These are phyloP conservation scores for Agrocybe chaxingu DNA, from an alignment of 768 basidiomycete species.

Conservation along the genomic window DNA sequence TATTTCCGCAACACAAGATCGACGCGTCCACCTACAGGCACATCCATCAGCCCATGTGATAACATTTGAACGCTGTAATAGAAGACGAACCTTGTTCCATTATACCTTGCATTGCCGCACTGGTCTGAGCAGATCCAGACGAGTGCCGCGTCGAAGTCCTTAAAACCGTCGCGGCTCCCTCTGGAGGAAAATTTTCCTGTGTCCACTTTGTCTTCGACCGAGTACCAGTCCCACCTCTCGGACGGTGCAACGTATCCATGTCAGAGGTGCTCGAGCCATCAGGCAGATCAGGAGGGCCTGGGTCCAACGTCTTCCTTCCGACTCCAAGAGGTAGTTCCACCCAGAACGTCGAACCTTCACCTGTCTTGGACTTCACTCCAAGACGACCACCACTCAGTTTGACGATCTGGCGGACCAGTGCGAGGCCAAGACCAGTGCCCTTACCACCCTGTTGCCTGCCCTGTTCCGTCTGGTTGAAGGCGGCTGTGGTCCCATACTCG, in stretches of 20 bases:
- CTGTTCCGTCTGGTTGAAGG: constrained; percentile 78
- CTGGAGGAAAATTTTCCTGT: constrained; percentile 21
- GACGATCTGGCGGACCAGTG: constrained; percentile 77
- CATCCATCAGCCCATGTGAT: no score
- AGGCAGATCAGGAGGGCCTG: constrained; percentile 18
- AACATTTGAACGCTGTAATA: not conserved
- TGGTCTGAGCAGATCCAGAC: constrained; percentile 24
- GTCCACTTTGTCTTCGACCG: not conserved
- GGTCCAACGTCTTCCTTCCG: constrained; percentile 46
- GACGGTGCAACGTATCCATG: constrained; percentile 20
- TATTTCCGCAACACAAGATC: constrained; percentile 47
- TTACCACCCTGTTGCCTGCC: constrained; percentile 72
- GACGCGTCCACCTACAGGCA: constrained; percentile 53
- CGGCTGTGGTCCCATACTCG: constrained; percentile 36
- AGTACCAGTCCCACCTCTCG: constrained; percentile 9
- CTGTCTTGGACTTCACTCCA: constrained; percentile 61
- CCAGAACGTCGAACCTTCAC: constrained; percentile 85
- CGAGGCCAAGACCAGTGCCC: constrained; percentile 72
- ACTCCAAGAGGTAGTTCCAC: constrained; percentile 79
- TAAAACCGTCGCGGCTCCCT: constrained; percentile 20
- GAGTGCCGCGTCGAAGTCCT: constrained; percentile 24
- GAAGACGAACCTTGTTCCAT: constrained; percentile 46
- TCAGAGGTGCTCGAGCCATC: constrained; percentile 23
- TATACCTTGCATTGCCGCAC: constrained; percentile 56
- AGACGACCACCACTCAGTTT: constrained; percentile 71